A percentile compares a stretch with the other conserved stretches of the same genome.
These are phyloP conservation scores for Panicum virgatum DNA, from an alignment of 202 grass and related monocot species.

Conservation along the genomic window DNA sequence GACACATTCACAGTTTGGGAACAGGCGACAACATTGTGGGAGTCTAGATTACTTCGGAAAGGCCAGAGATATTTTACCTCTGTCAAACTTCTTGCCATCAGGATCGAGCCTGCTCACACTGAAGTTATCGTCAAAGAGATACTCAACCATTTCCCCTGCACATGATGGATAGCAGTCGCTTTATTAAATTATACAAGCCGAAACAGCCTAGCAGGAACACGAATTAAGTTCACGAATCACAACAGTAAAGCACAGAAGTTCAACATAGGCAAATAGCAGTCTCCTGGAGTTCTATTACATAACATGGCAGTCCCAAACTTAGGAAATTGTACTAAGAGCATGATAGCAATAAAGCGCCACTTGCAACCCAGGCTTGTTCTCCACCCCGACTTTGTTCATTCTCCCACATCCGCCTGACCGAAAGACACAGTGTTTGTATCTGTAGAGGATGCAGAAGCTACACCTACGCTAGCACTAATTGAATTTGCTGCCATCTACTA, in stretches of 20 bases:
- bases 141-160: slow-evolving; percentile 54
- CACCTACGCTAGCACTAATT: background rate
- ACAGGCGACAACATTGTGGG: background rate
- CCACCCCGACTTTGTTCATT: background rate
- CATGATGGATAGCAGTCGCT: no score
- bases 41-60: background rate
- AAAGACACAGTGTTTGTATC: background rate
- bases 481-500: background rate
- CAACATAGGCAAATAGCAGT: background rate
- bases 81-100: slow-evolving; percentile 86
- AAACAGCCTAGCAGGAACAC: background rate
- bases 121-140: slow-evolving; percentile 81
- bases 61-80: slow-evolving; percentile 33
- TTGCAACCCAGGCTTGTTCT: background rate
- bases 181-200: no score
- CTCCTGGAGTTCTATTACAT: background rate
- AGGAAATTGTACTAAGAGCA: background rate
- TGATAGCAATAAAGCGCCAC: background rate
- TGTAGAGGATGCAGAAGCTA: background rate
- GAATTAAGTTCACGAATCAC: background rate
- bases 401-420: background rate
- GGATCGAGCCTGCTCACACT: slow-evolving; percentile 54
- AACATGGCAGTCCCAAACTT: background rate
- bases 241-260: background rate
- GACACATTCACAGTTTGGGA: background rate